Percentiles rank a stretch among this genome's conserved stretches.
Conservation (phyloP, 2,329 filamentous ascomycete genomes). For the Aspergillus pseudotamarii region DNA sequence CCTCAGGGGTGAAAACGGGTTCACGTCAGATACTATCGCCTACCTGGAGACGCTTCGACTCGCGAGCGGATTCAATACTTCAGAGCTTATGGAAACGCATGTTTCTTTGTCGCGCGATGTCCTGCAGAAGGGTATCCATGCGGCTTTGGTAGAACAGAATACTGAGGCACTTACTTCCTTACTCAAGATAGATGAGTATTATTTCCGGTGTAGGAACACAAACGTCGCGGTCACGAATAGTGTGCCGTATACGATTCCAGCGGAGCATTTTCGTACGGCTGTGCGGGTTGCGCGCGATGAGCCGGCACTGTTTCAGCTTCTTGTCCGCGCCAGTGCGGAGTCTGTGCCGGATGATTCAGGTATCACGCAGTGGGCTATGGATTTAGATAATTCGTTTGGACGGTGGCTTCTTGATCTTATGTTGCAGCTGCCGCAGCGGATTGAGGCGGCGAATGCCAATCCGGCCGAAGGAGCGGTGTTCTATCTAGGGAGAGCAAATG, state of each 20-base stretch:
- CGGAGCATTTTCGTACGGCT: conserved; percentile 39
- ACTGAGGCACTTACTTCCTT: conserved; percentile 35
- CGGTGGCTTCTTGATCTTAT: conserved; percentile 41
- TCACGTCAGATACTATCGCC: conserved; percentile 30
- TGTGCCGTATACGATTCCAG: conserved; percentile 31
- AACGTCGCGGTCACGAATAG: neutral
- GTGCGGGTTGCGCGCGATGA: conserved; percentile 28
- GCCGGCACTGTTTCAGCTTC: conserved; percentile 31
- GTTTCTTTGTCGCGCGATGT: conserved; percentile 33
- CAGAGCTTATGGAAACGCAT: conserved; percentile 16
- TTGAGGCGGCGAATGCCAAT: conserved; percentile 18
- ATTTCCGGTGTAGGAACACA: conserved; percentile 21
- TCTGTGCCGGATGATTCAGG: conserved; percentile 41
- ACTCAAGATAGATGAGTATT: conserved; percentile 42
- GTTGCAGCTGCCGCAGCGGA: conserved; percentile 31
- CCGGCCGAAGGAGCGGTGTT: conserved; percentile 29
- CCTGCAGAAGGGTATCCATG: conserved; percentile 44
- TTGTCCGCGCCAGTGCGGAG: conserved; percentile 43
- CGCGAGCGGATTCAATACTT: conserved; percentile 27
- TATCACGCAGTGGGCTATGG: conserved; percentile 41
- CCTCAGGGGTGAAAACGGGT: conserved; percentile 27
- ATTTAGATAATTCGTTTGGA: conserved; percentile 31
- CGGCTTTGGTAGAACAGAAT: conserved; percentile 41
- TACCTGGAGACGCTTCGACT: conserved; percentile 43
- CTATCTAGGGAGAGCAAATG: conserved; percentile 27